Base-by-base conservation (phyloP, 352 stramenopile species). In the Blastocystis sp. region DNA sequence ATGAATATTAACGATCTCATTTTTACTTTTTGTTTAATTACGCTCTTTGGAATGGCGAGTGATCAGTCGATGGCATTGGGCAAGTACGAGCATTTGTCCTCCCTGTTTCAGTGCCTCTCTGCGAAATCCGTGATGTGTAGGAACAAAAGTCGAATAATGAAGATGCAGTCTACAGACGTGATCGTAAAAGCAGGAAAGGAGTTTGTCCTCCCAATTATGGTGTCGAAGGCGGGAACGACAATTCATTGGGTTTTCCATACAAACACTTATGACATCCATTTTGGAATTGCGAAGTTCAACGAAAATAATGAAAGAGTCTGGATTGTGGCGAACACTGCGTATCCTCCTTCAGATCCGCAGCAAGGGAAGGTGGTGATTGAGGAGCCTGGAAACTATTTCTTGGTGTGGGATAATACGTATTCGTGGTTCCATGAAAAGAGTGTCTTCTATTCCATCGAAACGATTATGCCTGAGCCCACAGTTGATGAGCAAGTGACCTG, bases 1-100 rank as follows among this genome's bases (percentile, higher is more conserved):
- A 95, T 95, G 90, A 97, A 98, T 90, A 93, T 98, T 18, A 93
- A 92, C 55, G 95, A 98, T 89, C 91, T 97, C 59, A 76, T 50
- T 53, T 56, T 70, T 18, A 70, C 23, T 70, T 70, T 70, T 43
- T 45, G 23, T 45, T 62, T 23, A 23, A 18, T 23, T 34, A 70
- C 37, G 29, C 61, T 70, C 37, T 23, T 20, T 11, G 1, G 3
- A 26, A 68, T 26, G 20, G 20, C 11, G 11, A 59, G 50, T 59
- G 29, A 34, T 34, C 29, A 34, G 29, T 34, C 29, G 29, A 34
- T 34, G 29, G 29, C 29, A 34, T 34, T 34, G 29, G 29, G 29
- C 29, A 34, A 34, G 29, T 34, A 34, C 29, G 29, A 34, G 29
- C 29, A 34, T 34, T 34, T 34, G 29, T 34, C 29, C 29, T 34